phyloP scores from a whole-genome alignment of 331 rosid species.

The Cydonia oblonga region DNA sequence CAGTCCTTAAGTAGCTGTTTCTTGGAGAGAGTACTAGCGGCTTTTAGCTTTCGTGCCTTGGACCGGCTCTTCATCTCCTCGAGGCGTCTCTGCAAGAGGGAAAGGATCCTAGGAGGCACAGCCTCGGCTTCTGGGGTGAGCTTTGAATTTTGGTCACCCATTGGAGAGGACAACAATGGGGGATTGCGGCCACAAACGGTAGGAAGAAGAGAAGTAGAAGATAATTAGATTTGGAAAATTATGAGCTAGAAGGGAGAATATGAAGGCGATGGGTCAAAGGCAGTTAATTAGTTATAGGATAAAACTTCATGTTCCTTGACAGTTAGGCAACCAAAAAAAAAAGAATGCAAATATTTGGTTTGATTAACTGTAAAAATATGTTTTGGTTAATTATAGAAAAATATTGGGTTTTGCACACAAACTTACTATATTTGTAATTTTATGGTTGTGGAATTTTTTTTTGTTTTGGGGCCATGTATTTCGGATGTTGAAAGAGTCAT shows the following conservation, averaged over 20 bases:
- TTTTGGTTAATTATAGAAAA: conserved; percentile 2
- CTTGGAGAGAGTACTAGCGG: conserved; percentile 9
- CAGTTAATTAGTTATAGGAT: background rate
- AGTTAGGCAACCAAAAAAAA: background rate
- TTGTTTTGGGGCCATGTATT: conserved; percentile 6
- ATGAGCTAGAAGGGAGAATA: background rate
- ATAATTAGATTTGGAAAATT: background rate
- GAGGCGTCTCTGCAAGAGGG: conserved; percentile 12
- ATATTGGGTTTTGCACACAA: background rate
- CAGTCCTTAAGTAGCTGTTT: conserved; percentile 23
- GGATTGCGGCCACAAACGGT: background rate
- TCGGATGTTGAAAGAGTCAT: conserved; percentile 10
- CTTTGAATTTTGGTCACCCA: conserved; percentile 39
- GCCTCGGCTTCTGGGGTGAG: conserved; percentile 21
- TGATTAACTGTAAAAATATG: background rate
- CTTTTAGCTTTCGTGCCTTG: background rate
- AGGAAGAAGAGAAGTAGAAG: background rate
- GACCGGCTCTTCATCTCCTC: conserved; percentile 16
- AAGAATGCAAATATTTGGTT: background rate
- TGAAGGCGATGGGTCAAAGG: conserved; percentile 6
- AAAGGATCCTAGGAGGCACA: conserved; percentile 24
- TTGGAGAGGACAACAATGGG: conserved; percentile 5
- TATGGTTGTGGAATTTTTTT: background rate
- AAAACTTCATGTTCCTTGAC: background rate
- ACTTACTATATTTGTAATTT: background rate